A percentile compares a stretch with the other conserved stretches of the same genome.
Evolutionary conservation across 1,284 basidiomycete genomes (phyloP).

Genomic region (Taiwanofungus camphoratus): DNA sequence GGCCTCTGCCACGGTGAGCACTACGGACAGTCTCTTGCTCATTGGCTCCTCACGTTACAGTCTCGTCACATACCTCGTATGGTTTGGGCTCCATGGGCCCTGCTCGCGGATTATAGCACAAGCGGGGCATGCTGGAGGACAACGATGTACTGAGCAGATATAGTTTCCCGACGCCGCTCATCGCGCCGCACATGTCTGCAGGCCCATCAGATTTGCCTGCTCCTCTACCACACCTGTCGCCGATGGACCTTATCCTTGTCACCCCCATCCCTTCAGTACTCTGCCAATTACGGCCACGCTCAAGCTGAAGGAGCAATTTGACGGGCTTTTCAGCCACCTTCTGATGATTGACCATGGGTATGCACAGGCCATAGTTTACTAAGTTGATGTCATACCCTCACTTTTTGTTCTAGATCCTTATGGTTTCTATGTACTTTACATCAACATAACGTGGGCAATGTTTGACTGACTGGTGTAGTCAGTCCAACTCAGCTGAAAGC

Average conservation of each 20-base stretch:
- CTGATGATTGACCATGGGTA: no score
- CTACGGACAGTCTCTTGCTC: slow-evolving; percentile 65
- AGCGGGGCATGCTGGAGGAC: slow-evolving; percentile 62
- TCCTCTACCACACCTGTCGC: slow-evolving; percentile 79
- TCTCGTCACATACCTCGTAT: slow-evolving; percentile 66
- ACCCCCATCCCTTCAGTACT: slow-evolving; percentile 74
- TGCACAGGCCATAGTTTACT: no score
- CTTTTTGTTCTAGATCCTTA: no score
- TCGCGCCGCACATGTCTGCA: slow-evolving; percentile 71
- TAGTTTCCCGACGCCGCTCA: slow-evolving; percentile 49
- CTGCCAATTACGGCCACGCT: slow-evolving; percentile 73
- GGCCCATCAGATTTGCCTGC: slow-evolving; percentile 73
- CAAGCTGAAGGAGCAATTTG: no score
- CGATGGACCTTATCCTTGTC: slow-evolving; percentile 89
- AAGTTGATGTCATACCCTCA: no score
- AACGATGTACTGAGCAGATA: slow-evolving; percentile 59
- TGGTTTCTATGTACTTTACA: no score
- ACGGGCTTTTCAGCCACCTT: no score
- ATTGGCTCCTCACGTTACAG: slow-evolving; percentile 55
- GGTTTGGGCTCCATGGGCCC: slow-evolving; percentile 33
- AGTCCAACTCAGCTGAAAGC: no score
- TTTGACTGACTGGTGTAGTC: no score
- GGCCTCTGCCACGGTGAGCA: slow-evolving; percentile 62
- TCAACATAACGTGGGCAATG: no score
- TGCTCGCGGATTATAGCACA: slow-evolving; percentile 30